Evolutionary conservation across 495 filamentous ascomycete genomes (phyloP).

Genomic region (Lasiosphaeria ovina): DNA sequence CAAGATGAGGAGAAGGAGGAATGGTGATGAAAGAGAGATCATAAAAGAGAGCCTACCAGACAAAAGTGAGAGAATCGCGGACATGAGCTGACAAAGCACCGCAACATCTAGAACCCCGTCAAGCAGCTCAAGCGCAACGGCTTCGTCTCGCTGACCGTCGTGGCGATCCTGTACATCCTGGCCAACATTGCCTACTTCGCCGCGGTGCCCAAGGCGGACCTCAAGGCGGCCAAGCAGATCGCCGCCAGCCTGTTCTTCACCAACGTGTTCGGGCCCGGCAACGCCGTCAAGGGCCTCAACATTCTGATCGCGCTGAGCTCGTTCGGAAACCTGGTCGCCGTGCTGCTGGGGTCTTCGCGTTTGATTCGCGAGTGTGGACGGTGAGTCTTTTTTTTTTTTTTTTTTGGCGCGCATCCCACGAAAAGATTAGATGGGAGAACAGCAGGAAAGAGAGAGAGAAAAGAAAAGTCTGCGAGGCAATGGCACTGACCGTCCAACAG

Average conservation of each 20-base stretch:
- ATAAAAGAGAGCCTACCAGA: not conserved
- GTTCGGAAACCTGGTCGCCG: conserved; percentile 62
- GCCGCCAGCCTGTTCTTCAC: conserved; percentile 61
- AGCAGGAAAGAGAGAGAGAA: not conserved
- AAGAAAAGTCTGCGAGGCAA: not conserved
- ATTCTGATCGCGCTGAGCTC: conserved; percentile 62
- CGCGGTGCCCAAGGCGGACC: conserved; percentile 53
- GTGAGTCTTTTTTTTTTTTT: conserved; percentile 19
- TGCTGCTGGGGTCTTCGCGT: conserved; percentile 56
- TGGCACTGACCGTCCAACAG: conserved; percentile 26
- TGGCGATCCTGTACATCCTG: conserved; percentile 56
- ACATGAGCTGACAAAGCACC: conserved; percentile 4
- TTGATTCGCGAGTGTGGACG: conserved; percentile 60
- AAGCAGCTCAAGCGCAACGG: conserved; percentile 54
- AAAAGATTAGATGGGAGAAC: too few species aligned
- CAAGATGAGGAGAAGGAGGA: not conserved
- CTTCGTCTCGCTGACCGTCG: conserved; percentile 42
- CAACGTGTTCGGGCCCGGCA: conserved; percentile 54
- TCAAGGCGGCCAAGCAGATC: conserved; percentile 51
- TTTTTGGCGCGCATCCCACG: not conserved
- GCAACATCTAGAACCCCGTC: conserved; percentile 45
- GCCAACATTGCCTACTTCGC: conserved; percentile 64
- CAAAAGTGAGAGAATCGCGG: not conserved
- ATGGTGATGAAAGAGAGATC: not conserved
- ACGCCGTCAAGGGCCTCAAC: conserved; percentile 53